Conservation (phyloP, 805 yeast species). For the Lipomyces chichibuensis region DNA sequence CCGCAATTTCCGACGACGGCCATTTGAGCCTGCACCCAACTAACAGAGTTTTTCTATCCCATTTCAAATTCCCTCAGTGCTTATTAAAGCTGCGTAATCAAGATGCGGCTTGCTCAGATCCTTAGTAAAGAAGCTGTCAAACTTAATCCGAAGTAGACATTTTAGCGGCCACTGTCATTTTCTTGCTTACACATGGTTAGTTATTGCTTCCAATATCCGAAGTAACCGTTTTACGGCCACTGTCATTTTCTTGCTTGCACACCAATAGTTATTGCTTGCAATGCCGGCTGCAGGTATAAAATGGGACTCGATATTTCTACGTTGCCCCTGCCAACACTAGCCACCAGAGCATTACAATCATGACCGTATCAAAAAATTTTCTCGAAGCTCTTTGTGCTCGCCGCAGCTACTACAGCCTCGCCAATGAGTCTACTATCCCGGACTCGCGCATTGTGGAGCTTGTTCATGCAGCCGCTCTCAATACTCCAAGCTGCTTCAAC, state of each 20-base stretch:
- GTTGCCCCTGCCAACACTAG: too few species aligned
- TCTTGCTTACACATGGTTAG: too few species aligned
- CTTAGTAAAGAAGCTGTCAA: not conserved
- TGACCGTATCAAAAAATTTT: not conserved
- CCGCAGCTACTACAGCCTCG: slow-evolving; percentile 54
- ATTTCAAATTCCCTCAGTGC: not conserved
- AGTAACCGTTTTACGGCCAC: not conserved
- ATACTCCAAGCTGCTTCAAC: slow-evolving; percentile 58
- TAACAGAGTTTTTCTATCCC: not conserved
- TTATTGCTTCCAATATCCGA: too few species aligned
- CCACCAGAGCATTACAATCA: not conserved
- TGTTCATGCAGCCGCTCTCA: slow-evolving; percentile 52
- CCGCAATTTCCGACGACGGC: too few species aligned
- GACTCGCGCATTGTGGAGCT: slow-evolving; percentile 48
- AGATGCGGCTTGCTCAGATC: too few species aligned
- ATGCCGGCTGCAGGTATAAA: not conserved
- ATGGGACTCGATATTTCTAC: not conserved
- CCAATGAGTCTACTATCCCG: slow-evolving; percentile 52
- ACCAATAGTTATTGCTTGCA: not conserved
- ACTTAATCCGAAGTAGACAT: too few species aligned
- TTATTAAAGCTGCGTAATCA: not conserved
- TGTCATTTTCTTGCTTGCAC: not conserved
- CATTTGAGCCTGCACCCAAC: too few species aligned
- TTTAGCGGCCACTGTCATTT: too few species aligned
- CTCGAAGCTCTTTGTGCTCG: slow-evolving; percentile 44